These are phyloP conservation scores for Nothophytophthora sp. DNA, from an alignment of 352 stramenopile species.

Conservation along the genomic window DNA sequence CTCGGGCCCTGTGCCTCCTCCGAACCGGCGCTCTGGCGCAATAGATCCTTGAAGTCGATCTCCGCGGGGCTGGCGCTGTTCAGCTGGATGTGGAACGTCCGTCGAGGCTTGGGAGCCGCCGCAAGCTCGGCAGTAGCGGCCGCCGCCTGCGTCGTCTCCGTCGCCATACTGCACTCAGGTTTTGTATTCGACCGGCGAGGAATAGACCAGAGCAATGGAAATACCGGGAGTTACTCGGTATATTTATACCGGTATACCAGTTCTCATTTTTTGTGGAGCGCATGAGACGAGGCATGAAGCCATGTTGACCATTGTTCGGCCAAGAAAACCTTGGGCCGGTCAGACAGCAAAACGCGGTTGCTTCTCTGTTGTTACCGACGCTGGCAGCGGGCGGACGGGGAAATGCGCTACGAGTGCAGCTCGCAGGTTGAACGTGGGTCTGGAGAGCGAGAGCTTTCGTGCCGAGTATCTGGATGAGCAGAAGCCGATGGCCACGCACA, in stretches of 20 bases:
- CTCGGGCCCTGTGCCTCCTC: not conserved
- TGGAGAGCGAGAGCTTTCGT: conserved; percentile 56
- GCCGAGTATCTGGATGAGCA: conserved; percentile 56
- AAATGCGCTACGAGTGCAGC: conserved; percentile 53
- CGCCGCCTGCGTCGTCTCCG: not conserved
- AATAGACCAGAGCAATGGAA: no score
- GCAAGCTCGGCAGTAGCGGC: no score
- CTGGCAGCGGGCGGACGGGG: conserved; percentile 8
- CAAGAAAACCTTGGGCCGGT: not conserved
- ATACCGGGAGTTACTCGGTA: not conserved
- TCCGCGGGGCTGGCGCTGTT: conserved; percentile 44
- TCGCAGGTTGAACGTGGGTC: conserved; percentile 58
- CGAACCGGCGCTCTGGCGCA: conserved; percentile 17
- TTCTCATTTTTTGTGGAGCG: no score
- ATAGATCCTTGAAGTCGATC: conserved; percentile 77
- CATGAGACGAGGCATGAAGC: no score
- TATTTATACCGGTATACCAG: no score
- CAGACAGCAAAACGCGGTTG: conserved; percentile 6
- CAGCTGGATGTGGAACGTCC: conserved; percentile 59
- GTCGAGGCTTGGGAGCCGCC: conserved; percentile 18
- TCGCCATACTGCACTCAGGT: conserved; percentile 1
- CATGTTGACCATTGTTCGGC: no score
- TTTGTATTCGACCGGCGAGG: not conserved
- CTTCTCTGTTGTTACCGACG: conserved; percentile 1
- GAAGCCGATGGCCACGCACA: conserved; percentile 56